Evolutionary conservation across 2,329 filamentous ascomycete genomes (phyloP).

Genomic region (Aspergillus ruber): DNA sequence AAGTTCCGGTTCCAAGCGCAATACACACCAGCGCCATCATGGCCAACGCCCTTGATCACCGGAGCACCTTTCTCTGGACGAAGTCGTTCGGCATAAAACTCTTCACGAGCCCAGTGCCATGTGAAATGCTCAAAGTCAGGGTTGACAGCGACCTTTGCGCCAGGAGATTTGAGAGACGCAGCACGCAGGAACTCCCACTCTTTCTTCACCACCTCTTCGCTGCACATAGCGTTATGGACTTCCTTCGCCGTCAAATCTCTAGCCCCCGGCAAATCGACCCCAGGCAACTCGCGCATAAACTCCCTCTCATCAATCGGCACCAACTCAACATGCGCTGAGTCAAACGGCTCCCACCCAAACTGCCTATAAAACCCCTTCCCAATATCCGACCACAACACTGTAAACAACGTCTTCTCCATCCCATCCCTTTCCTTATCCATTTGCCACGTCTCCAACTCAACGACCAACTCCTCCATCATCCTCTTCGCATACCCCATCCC

Average conservation of each 20-base stretch:
- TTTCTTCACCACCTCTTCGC: constrained; percentile 56
- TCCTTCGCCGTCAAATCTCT: constrained; percentile 28
- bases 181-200: constrained; percentile 59
- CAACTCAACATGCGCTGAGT: constrained; percentile 66
- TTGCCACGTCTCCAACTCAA: constrained; percentile 48
- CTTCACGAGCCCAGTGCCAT: constrained; percentile 77
- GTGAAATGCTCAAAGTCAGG: constrained; percentile 62
- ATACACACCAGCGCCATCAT: constrained; percentile 37
- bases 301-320: constrained; percentile 32
- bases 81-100: constrained; percentile 64
- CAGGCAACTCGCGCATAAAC: constrained; percentile 10
- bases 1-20: constrained; percentile 38
- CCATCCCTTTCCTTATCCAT: constrained; percentile 30
- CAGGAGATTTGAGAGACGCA: constrained; percentile 33
- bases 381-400: constrained; percentile 79
- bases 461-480: constrained; percentile 64
- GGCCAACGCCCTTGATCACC: constrained; percentile 63
- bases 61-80: constrained; percentile 48
- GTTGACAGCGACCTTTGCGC: constrained; percentile 57
- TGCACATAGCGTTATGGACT: constrained; percentile 43
- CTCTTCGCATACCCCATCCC: constrained; percentile 69
- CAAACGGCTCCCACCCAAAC: constrained; percentile 69
- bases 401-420: constrained; percentile 53
- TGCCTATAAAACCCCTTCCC: constrained; percentile 74
- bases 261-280: constrained; percentile 22